These are phyloP conservation scores for Candida nonsorbophila DNA, from an alignment of 805 yeast species.

Conservation along the genomic window DNA sequence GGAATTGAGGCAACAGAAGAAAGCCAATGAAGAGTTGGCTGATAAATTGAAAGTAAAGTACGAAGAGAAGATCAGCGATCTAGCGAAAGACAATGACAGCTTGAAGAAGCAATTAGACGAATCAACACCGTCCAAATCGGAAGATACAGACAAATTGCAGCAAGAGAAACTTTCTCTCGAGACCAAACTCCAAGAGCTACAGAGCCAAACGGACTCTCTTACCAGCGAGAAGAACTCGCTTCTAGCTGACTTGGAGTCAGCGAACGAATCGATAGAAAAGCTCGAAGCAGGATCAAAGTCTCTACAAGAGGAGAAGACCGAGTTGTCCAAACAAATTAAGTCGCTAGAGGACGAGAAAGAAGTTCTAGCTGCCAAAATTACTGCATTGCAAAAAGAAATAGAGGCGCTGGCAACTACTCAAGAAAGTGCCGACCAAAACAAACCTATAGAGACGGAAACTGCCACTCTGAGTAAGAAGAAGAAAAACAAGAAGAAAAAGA, in stretches of 20 bases:
- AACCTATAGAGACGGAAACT: conserved; percentile 6
- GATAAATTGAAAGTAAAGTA: conserved; percentile 2
- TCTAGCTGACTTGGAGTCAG: too few relatives aligned
- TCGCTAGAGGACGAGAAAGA: too few relatives aligned
- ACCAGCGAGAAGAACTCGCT: too few relatives aligned
- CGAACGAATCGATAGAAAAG: too few relatives aligned
- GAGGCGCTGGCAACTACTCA: neutral
- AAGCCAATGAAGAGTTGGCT: conserved; percentile 4
- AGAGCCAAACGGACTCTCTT: too few relatives aligned
- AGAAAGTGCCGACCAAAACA: conserved; percentile 1
- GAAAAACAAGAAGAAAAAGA: conserved; percentile 11
- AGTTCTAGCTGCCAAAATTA: too few relatives aligned
- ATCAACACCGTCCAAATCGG: neutral
- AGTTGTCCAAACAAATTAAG: too few relatives aligned
- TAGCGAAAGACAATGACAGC: conserved; percentile 3
- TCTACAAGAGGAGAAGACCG: too few relatives aligned
- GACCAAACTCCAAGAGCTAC: neutral
- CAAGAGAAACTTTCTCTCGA: neutral
- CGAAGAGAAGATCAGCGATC: conserved; percentile 1
- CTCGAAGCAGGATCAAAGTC: too few relatives aligned
- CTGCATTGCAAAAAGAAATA: too few relatives aligned
- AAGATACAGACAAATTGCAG: neutral
- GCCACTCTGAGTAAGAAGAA: conserved; percentile 11
- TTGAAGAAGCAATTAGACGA: conserved; percentile 6
- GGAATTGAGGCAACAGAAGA: conserved; percentile 11